A percentile compares a stretch with the other conserved stretches of the same genome.
Conservation (phyloP, 805 yeast genomes). For the Schwanniomyces polymorphus region DNA sequence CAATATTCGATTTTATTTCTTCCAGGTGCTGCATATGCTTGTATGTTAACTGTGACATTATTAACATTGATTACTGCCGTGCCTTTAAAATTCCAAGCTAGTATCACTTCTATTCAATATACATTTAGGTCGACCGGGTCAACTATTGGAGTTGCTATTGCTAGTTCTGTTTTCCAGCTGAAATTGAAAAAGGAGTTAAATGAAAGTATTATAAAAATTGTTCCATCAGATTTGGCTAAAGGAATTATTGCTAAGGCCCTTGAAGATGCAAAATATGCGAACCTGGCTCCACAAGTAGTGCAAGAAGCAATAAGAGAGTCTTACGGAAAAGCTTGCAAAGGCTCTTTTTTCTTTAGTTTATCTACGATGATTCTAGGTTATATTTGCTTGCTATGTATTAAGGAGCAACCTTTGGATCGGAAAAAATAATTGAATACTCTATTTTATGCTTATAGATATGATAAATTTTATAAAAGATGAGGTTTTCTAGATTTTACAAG, state of each 20-base stretch:
- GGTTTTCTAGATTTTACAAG: too few relatives aligned
- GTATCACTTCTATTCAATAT: constrained; percentile 87
- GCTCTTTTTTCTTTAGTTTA: constrained; percentile 51
- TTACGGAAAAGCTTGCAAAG: constrained; percentile 54
- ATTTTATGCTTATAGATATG: too few relatives aligned
- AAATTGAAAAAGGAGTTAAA: constrained; percentile 28
- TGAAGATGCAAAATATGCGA: constrained; percentile 54
- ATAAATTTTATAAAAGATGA: too few relatives aligned
- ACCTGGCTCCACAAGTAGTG: constrained; percentile 54
- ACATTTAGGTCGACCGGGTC: constrained; percentile 84
- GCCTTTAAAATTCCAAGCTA: constrained; percentile 67
- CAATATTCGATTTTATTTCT: constrained; percentile 38
- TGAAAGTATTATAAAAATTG: constrained; percentile 11
- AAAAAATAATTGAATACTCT: too few relatives aligned
- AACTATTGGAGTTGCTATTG: constrained; percentile 71
- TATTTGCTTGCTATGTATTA: constrained; percentile 44
- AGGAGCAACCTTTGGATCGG: constrained; percentile 47
- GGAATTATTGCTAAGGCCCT: constrained; percentile 51
- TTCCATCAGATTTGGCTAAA: constrained; percentile 28
- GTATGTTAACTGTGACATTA: constrained; percentile 66
- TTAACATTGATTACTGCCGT: constrained; percentile 76
- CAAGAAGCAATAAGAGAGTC: constrained; percentile 44
- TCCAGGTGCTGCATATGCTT: constrained; percentile 66
- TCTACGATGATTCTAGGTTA: constrained; percentile 39
- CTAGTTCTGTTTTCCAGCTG: constrained; percentile 63